Conservation (phyloP, 176 grass and related monocot genomes). For the Avena atlantica region DNA sequence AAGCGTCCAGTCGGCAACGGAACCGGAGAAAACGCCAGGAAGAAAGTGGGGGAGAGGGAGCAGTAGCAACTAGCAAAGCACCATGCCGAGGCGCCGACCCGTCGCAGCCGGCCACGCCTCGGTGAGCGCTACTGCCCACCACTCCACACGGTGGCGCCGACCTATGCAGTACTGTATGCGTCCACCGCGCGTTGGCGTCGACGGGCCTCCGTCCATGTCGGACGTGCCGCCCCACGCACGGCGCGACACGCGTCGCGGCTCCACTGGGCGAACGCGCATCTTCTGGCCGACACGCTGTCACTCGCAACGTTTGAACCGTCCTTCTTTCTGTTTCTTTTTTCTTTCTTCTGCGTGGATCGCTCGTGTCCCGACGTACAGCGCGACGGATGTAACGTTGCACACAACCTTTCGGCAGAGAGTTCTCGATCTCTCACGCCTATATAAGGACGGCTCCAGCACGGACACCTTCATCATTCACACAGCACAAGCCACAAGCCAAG, state of each 20-base stretch:
- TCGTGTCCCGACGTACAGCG: constrained; percentile 7
- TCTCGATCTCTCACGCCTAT: constrained; percentile 21
- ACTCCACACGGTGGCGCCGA: constrained; percentile 42
- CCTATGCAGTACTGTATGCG: neutral
- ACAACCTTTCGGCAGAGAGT: neutral
- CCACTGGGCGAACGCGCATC: neutral
- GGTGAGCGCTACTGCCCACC: neutral
- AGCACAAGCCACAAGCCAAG: constrained; percentile 21
- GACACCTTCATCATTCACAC: constrained; percentile 31
- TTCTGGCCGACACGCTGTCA: neutral
- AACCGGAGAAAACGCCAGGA: constrained; percentile 24
- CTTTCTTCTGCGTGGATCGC: neutral
- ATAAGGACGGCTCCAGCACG: constrained; percentile 22
- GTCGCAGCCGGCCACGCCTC: constrained; percentile 31
- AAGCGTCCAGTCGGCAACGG: constrained; percentile 37
- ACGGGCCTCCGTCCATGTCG: constrained; percentile 47
- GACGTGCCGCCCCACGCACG: constrained; percentile 28
- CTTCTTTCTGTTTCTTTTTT: neutral
- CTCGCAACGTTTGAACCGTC: constrained; percentile 1
- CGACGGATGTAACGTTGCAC: neutral
- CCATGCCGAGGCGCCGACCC: neutral
- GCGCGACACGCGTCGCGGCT: constrained; percentile 4
- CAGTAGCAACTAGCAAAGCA: neutral
- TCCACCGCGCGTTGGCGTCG: constrained; percentile 3
- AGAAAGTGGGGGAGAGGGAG: neutral